phyloP scores from a whole-genome alignment of 169 alveolate species.

The Theileria orientalis region DNA sequence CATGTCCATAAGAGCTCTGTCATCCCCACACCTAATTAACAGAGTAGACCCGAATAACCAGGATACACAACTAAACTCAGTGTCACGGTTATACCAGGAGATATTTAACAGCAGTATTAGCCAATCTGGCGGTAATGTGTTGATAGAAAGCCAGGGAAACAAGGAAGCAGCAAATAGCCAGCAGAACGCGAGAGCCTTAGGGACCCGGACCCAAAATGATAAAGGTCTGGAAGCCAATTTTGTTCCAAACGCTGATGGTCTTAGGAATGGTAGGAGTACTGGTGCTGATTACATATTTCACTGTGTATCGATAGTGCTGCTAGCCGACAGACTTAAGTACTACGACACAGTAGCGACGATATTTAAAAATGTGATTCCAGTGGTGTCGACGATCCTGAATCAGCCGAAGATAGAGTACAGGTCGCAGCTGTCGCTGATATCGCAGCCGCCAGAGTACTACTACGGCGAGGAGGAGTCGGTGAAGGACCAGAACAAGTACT shows the following conservation, averaged over 20 bases:
- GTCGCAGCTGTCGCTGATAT: conserved; percentile 27
- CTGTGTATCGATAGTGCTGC: conserved; percentile 26
- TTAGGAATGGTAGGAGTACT: conserved; percentile 12
- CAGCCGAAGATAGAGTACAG: conserved; percentile 55
- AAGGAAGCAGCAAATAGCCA: no score
- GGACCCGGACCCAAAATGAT: conserved; percentile 2
- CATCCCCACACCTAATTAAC: conserved; percentile 44
- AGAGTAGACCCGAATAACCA: conserved; percentile 31
- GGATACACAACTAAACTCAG: conserved; percentile 10
- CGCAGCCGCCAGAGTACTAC: neutral
- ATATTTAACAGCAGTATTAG: conserved; percentile 16
- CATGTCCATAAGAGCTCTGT: conserved; percentile 10
- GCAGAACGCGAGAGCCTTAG: no score
- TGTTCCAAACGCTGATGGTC: conserved; percentile 11
- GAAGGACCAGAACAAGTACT: neutral
- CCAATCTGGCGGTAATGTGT: neutral
- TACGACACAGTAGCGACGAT: conserved; percentile 28
- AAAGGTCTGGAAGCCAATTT: neutral
- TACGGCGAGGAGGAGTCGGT: neutral
- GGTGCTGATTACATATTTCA: conserved; percentile 14
- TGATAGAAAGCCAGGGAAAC: neutral
- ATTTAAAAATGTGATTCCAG: conserved; percentile 43
- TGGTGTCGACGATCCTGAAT: conserved; percentile 59
- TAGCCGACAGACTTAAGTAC: conserved; percentile 27
- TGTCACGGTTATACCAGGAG: conserved; percentile 22